Percentiles rank a stretch among this genome's conserved stretches.
Evolutionary conservation across 1,284 basidiomycete genomes (phyloP).

Genomic region (Ganoderma boninense): DNA sequence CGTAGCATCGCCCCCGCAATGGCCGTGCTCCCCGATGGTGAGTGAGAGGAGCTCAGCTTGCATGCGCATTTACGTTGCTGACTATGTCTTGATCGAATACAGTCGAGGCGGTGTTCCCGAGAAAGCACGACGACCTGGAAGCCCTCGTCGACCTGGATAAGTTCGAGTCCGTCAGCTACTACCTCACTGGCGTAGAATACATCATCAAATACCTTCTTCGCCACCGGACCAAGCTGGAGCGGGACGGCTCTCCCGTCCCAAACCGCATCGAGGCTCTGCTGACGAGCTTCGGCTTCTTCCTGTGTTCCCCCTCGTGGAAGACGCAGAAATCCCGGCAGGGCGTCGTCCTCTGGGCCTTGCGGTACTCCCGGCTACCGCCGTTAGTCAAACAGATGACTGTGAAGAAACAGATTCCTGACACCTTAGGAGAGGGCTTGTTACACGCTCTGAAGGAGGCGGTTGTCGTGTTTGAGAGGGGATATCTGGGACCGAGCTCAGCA

Average conservation of each 20-base stretch:
- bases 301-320: conserved; percentile 11
- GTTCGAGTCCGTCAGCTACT: conserved; percentile 21
- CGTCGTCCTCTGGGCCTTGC: conserved; percentile 19
- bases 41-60: background rate
- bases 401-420: background rate
- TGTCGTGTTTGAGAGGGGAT: background rate
- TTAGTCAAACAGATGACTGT: background rate
- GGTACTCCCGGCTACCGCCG: conserved; percentile 15
- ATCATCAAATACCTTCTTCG: conserved; percentile 24
- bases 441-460: background rate
- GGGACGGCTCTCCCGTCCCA: conserved; percentile 7
- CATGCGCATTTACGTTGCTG: background rate
- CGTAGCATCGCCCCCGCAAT: conserved; percentile 1
- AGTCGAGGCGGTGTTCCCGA: conserved; percentile 23
- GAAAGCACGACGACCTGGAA: conserved; percentile 11
- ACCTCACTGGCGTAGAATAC: conserved; percentile 21
- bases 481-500: background rate
- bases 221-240: conserved; percentile 6
- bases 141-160: conserved; percentile 23
- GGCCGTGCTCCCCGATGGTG: conserved; percentile 20
- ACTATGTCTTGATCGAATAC: background rate
- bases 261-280: conserved; percentile 9
- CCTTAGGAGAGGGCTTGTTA: background rate
- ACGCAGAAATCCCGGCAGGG: conserved; percentile 12
- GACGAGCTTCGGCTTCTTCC: conserved; percentile 11